Percentiles rank a stretch among this genome's conserved stretches.
phyloP scores from a whole-genome alignment of 148 eudicot genomes.

The Limonium bicolor region DNA sequence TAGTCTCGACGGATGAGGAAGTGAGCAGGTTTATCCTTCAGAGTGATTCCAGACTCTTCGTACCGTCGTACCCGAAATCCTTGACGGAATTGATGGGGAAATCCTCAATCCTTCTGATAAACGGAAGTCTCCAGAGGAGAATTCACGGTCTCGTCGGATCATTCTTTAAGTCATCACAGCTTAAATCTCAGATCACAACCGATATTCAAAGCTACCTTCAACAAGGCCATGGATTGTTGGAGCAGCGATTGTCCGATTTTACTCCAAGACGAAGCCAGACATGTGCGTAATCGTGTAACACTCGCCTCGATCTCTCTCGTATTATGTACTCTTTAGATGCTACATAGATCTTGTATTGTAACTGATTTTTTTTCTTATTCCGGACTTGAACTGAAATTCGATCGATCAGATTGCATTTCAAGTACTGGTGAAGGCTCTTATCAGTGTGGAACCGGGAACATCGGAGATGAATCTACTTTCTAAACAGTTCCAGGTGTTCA shows the following conservation, averaged over 20 bases:
- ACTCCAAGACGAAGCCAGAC: conserved; percentile 69
- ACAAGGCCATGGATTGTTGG: conserved; percentile 53
- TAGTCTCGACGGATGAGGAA: conserved; percentile 84
- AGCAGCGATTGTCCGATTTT: conserved; percentile 28
- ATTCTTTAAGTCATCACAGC: conserved; percentile 56
- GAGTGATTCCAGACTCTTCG: conserved; percentile 59
- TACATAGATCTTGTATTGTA: neutral
- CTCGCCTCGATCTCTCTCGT: conserved; percentile 1
- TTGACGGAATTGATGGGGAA: conserved; percentile 80
- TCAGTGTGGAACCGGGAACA: conserved; percentile 69
- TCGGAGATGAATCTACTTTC: conserved; percentile 60
- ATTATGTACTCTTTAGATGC: neutral
- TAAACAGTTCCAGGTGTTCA: conserved; percentile 67
- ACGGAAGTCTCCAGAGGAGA: conserved; percentile 70
- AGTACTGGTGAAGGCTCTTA: conserved; percentile 74
- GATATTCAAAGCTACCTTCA: conserved; percentile 45
- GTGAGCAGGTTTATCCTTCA: conserved; percentile 65
- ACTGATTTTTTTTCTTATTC: neutral
- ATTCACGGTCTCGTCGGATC: conserved; percentile 73
- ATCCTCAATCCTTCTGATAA: conserved; percentile 55
- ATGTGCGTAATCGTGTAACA: conserved; percentile 18
- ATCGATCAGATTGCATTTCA: conserved; percentile 64
- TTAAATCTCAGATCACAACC: conserved; percentile 56
- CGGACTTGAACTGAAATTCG: neutral
- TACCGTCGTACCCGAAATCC: conserved; percentile 85